Evolutionary conservation across 2,329 filamentous ascomycete species (phyloP).

Genomic region (Rutstroemia sp.): DNA sequence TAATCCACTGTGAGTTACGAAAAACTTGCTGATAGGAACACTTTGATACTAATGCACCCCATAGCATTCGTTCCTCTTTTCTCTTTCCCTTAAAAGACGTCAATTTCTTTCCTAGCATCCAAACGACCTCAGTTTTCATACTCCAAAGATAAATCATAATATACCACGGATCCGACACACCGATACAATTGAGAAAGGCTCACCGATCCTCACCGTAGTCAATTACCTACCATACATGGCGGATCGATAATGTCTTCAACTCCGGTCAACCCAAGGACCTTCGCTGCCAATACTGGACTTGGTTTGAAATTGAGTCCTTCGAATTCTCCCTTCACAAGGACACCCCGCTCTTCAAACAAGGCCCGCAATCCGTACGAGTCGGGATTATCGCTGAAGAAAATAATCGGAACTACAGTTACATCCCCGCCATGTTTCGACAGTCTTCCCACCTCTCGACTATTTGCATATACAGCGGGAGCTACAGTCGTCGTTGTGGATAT

Average conservation of each 20-base stretch:
- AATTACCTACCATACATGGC: not conserved
- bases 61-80: not conserved
- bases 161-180: not conserved
- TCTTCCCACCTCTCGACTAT: conserved; percentile 59
- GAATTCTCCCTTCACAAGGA: conserved; percentile 62
- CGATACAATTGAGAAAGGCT: not conserved
- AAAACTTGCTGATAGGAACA: not conserved
- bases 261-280: conserved; percentile 26
- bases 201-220: not conserved
- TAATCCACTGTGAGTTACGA: not conserved
- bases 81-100: not conserved
- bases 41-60: not conserved
- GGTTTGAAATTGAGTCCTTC: conserved; percentile 64
- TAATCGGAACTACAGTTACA: conserved; percentile 84
- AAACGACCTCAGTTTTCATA: too few species aligned
- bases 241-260: conserved; percentile 31
- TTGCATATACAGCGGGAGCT: conserved; percentile 88
- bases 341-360: conserved; percentile 52
- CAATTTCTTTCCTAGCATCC: not conserved
- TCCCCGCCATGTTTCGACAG: conserved; percentile 82
- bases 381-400: conserved; percentile 67
- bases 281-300: conserved; percentile 26
- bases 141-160: not conserved
- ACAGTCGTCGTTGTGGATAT: conserved; percentile 86
- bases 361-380: conserved; percentile 44